Conservation (phyloP, 331 rosid species). For the Malus hybrid region DNA sequence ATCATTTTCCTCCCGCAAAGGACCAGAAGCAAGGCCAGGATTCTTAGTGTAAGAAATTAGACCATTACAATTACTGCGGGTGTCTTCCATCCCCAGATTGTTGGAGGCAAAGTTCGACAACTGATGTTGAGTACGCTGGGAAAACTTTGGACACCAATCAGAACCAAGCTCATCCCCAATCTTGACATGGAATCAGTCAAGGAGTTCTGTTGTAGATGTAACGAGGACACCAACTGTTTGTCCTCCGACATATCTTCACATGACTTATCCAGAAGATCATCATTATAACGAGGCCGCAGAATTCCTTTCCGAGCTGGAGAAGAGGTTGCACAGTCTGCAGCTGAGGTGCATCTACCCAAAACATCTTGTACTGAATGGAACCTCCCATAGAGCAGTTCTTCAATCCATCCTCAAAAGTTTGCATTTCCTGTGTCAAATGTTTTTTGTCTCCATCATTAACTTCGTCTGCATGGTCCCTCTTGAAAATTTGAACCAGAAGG, state of each 20-base stretch:
- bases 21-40: conserved; percentile 18
- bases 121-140: neutral
- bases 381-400: conserved; percentile 28
- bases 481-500: conserved; percentile 25
- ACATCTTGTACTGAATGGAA: conserved; percentile 12
- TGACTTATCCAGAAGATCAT: conserved; percentile 23
- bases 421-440: conserved; percentile 12
- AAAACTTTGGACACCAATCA: neutral
- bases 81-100: conserved; percentile 11
- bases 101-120: neutral
- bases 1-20: conserved; percentile 9
- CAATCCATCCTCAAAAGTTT: conserved; percentile 20
- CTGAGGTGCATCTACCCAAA: conserved; percentile 1
- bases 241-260: conserved; percentile 21
- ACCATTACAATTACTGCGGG: conserved; percentile 13
- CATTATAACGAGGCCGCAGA: conserved; percentile 18
- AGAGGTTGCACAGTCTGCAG: conserved; percentile 29
- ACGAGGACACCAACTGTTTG: conserved; percentile 7
- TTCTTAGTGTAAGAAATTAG: conserved; percentile 19
- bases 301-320: conserved; percentile 21
- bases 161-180: conserved; percentile 27
- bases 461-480: conserved; percentile 21
- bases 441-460: conserved; percentile 31
- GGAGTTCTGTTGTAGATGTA: conserved; percentile 6
- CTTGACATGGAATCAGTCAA: conserved; percentile 10